Base-by-base conservation (phyloP, 495 filamentous ascomycete genomes). In the Talaromyces ruber region DNA sequence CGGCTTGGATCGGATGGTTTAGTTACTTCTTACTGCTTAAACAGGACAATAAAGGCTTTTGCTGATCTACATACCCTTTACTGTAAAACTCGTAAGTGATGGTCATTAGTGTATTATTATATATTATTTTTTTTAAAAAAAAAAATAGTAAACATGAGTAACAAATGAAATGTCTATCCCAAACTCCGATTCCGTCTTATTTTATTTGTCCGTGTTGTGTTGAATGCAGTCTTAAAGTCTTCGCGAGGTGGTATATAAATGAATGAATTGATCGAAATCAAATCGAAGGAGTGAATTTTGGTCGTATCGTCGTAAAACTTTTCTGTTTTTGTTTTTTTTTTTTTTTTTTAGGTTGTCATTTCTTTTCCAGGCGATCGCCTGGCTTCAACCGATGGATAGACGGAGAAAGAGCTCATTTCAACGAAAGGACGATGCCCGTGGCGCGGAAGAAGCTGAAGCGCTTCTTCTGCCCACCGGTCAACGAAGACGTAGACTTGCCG, bases 101-200 rank as follows among this genome's bases (percentile, higher is more conserved):
- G 43, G n/a, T 47, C n/a, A 21, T 47, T 8, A 47, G 50, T n/a
- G n/a, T 53, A 53, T 24, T 25, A 53, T 53, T 53, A 53, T 53
- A n/a, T 14, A 28, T 53, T 25, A 28, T 28, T 14, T 3, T n/a
- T n/a, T n/a, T n/a, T n/a, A n/a, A n/a, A n/a, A n/a, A n/a, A n/a
- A 0, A 25, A 53, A 14, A 9, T 53, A 28, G 22, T 51, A 51
- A n/a, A 25, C n/a, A 21, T 51, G 43, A 1, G 2, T 47, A 47
- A 47, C 43, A 47, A 47, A 47, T 47, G 43, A 47, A 47, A 47
- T 47, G 43, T 47, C 47, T 51, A 53, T 53, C 50, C 50, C 50
- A 53, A 26, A 53, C 50, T 24, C 50, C 50, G 50, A 25, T 25
- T 24, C 50, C 43, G 12, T 39, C 7, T 34, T 8, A 16, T 47